Percentiles rank a stretch among this genome's conserved stretches.
Evolutionary conservation across 2,329 filamentous ascomycete species (phyloP).

Genomic region (Grosmannia serpens): DNA sequence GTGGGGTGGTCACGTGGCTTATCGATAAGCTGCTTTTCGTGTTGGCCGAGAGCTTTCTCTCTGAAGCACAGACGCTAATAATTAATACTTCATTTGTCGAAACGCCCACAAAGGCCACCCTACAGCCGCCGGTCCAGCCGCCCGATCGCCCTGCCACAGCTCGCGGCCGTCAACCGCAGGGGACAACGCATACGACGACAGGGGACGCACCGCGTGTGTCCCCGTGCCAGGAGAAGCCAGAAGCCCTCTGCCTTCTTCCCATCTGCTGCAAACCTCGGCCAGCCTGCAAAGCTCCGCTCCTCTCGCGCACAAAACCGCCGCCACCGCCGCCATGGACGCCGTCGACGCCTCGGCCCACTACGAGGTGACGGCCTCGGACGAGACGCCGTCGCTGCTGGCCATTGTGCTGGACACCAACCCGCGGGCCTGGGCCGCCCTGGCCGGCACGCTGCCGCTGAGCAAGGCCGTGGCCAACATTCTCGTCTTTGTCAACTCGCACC

Average conservation of each 20-base stretch:
- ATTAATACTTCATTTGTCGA: too few relatives aligned
- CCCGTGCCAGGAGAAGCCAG: too few relatives aligned
- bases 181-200: too few relatives aligned
- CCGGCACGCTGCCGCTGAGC: constrained; percentile 63
- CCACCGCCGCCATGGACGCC: constrained; percentile 34
- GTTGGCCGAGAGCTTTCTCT: not conserved
- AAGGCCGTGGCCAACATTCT: constrained; percentile 79
- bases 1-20: not conserved
- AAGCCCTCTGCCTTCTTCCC: not conserved
- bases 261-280: too few relatives aligned
- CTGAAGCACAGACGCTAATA: not conserved
- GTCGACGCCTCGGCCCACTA: constrained; percentile 51
- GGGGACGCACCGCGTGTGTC: not conserved
- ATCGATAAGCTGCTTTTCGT: not conserved
- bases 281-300: too few relatives aligned
- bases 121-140: not conserved
- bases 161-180: too few relatives aligned
- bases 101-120: not conserved
- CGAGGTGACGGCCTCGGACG: constrained; percentile 40
- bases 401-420: constrained; percentile 95
- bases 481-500: constrained; percentile 92
- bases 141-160: too few relatives aligned
- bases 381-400: constrained; percentile 70
- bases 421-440: constrained; percentile 72
- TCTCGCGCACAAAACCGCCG: not conserved